Evolutionary conservation across 768 basidiomycete species (phyloP), one percentile per base, ranked within the genome.

Genomic region (Chalciporus piperatus): DNA sequence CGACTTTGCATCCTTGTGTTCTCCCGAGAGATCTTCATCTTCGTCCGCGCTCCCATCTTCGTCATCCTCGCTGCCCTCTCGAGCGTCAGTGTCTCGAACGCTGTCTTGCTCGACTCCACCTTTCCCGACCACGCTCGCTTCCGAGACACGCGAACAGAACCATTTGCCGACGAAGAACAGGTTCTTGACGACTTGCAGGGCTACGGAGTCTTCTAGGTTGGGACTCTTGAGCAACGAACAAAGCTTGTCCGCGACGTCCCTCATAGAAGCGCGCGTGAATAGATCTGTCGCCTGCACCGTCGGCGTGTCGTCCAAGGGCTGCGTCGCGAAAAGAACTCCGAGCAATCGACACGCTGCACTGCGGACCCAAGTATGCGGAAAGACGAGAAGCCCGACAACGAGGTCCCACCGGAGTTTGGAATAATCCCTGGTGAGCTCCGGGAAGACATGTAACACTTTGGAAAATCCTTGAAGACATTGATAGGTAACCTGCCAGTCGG

Each of bases 301-400:
- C 45, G 30, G 3, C 27, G 20, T 23, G 20, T n/a, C 10, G 44
- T 75, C 68, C 28, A 80, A 79, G 12, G 78, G 64, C 4, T 55
- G 48, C 3, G 79, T 75, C 6, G 78, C 68, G 65, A 89, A 93
- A 5, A 93, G 71, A 19, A 77, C 60, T 16, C 92, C 92, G 3
- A 97, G 66, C 12, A 93, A 74, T 49, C 91, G 78, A 52, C 86
- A 85, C 2, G 93, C 78, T 1, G 86, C 87, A 6, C 82, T 83
- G 38, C 95, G 85, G 0, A 97, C 93, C 96, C 95, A 98, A 4
- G 91, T 82, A 67, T 99, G 97, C 5, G 95, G 94, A 71, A 87
- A 98, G 3, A 88, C 74, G 3, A 98, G 79, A 59, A 89, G 84
- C 0, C 72, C 59, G 20, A 81, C 73, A 38, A 97, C 75, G 1